Conservation (phyloP, 768 basidiomycete species). For the Tremella yokohamensis region DNA sequence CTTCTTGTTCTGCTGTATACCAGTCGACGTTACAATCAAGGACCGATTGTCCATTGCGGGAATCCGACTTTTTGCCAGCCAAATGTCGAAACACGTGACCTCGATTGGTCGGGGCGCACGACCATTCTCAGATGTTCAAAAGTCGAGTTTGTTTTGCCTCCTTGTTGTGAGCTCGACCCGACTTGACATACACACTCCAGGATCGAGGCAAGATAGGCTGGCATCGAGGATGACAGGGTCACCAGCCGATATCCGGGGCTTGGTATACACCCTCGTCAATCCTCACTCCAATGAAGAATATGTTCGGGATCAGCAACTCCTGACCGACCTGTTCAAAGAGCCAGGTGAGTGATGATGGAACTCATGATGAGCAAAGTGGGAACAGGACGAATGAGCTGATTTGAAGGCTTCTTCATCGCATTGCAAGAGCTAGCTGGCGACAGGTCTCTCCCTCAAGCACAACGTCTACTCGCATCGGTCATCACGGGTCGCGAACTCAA, state of each 20-base stretch:
- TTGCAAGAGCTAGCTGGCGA: constrained; percentile 41
- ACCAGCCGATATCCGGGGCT: constrained; percentile 18
- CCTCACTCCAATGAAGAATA: constrained; percentile 31
- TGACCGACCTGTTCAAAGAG: constrained; percentile 39
- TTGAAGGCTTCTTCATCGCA: constrained; percentile 39
- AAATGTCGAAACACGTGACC: too few species aligned
- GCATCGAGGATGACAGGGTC: constrained; percentile 9
- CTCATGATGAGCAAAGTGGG: neutral
- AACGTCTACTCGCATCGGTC: constrained; percentile 41
- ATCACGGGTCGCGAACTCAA: constrained; percentile 48
- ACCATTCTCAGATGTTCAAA: too few species aligned
- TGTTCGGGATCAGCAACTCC: constrained; percentile 32
- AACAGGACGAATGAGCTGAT: neutral
- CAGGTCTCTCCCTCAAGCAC: constrained; percentile 30
- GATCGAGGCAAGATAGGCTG: too few species aligned
- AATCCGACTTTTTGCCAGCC: too few species aligned
- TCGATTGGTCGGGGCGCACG: too few species aligned
- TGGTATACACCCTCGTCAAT: constrained; percentile 34
- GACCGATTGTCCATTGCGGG: too few species aligned
- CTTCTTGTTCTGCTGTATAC: too few species aligned
- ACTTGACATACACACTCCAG: too few species aligned
- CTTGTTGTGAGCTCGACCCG: too few species aligned
- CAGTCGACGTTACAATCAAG: too few species aligned
- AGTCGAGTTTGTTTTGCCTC: too few species aligned
- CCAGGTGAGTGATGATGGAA: constrained; percentile 27